These are phyloP conservation scores for Schizopora paradoxa DNA, from an alignment of 1,284 basidiomycete species.

Conservation along the genomic window DNA sequence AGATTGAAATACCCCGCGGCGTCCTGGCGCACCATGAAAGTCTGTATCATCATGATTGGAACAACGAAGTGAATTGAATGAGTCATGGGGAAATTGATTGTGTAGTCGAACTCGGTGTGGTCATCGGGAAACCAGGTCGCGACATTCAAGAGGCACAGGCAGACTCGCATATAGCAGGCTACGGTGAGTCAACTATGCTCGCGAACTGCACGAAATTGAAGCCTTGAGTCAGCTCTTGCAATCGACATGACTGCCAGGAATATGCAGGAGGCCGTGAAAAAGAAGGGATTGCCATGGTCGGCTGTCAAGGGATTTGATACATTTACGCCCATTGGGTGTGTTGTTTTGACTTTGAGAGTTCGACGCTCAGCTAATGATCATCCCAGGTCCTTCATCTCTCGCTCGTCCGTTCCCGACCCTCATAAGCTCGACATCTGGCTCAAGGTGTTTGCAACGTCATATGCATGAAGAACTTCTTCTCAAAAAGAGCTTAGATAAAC, in stretches of 20 bases:
- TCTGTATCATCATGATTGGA: conserved; percentile 29
- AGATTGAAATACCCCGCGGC: conserved; percentile 84
- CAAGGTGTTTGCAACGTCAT: conserved; percentile 41
- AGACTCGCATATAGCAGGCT: conserved; percentile 81
- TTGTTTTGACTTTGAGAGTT: background rate
- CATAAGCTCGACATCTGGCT: conserved; percentile 73
- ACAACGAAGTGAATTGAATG: conserved; percentile 5
- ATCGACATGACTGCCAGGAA: conserved; percentile 97
- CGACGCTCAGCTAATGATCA: conserved; percentile 9
- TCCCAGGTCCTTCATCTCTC: conserved; percentile 75
- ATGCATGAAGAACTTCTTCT: background rate
- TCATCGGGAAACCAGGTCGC: conserved; percentile 83
- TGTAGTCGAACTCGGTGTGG: conserved; percentile 92
- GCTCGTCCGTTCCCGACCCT: conserved; percentile 63
- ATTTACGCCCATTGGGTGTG: conserved; percentile 77
- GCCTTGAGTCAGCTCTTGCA: conserved; percentile 62
- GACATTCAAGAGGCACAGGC: conserved; percentile 76
- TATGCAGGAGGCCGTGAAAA: conserved; percentile 90
- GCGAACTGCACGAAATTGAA: conserved; percentile 14
- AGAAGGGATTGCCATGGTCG: conserved; percentile 91
- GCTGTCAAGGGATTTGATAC: conserved; percentile 90
- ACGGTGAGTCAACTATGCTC: conserved; percentile 49
- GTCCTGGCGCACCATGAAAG: conserved; percentile 90
- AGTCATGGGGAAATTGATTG: background rate
- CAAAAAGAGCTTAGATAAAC: conserved; percentile 60